Conservation (phyloP, 306 rosid genomes). For the Begonia loranthoides region DNA sequence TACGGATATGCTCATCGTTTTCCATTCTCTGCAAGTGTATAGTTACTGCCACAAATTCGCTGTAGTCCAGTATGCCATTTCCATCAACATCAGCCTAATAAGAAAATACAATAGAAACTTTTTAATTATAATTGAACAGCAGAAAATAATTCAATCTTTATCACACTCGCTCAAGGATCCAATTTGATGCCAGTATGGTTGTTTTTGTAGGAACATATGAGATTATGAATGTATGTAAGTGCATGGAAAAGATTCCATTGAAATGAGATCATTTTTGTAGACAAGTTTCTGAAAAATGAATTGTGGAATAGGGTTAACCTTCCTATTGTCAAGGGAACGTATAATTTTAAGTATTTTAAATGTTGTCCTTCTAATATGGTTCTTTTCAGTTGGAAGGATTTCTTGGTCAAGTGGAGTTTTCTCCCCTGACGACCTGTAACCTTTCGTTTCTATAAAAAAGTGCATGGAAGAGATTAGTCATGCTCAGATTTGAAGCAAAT, state of each 20-base stretch:
- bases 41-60: constrained; percentile 96
- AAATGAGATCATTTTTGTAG: too few species aligned
- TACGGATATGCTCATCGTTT: constrained; percentile 80
- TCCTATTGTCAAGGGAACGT: too few species aligned
- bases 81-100: constrained; percentile 95
- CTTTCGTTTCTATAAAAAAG: too few species aligned
- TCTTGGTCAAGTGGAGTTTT: too few species aligned
- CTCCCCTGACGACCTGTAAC: too few species aligned
- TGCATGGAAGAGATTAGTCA: neutral
- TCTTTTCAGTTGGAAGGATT: too few species aligned
- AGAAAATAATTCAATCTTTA: neutral
- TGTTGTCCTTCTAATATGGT: too few species aligned
- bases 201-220: neutral
- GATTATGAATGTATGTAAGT: neutral
- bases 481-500: neutral
- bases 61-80: constrained; percentile 93
- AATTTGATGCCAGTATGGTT: too few species aligned
- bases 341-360: too few species aligned
- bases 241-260: neutral
- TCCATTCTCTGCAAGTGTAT: constrained; percentile 97
- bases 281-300: too few species aligned
- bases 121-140: neutral
- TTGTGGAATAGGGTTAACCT: too few species aligned
- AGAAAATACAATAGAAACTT: constrained; percentile 6
- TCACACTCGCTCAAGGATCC: too few species aligned